These are phyloP conservation scores for Passalora sequoiae DNA, from an alignment of 2,329 filamentous ascomycete genomes.

Conservation along the genomic window DNA sequence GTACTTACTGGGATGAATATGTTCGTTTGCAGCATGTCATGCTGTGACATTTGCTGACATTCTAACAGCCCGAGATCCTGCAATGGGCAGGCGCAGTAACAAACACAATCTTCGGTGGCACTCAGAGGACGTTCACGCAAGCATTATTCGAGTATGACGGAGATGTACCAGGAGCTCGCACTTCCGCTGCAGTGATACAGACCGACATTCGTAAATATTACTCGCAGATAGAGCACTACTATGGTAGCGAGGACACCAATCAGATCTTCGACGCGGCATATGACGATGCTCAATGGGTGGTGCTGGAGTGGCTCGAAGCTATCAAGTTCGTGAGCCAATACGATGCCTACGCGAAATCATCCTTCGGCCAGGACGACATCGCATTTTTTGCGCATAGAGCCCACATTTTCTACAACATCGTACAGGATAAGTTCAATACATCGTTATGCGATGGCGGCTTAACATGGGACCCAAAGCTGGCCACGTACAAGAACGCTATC, in stretches of 20 bases:
- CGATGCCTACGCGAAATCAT: conserved; percentile 36
- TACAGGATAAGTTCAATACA: conserved; percentile 74
- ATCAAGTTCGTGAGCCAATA: conserved; percentile 32
- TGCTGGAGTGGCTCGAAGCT: conserved; percentile 33
- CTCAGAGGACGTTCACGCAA: conserved; percentile 20
- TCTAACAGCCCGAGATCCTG: conserved; percentile 20
- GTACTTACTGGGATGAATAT: conserved; percentile 24
- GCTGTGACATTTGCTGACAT: neutral
- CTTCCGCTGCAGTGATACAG: conserved; percentile 15
- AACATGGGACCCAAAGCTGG: conserved; percentile 77
- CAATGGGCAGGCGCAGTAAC: conserved; percentile 31
- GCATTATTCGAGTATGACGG: conserved; percentile 15
- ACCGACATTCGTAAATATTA: conserved; percentile 26
- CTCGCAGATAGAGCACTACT: conserved; percentile 27
- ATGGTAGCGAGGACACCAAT: conserved; percentile 25
- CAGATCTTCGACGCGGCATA: conserved; percentile 33
- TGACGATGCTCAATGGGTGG: conserved; percentile 35
- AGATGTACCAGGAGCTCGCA: conserved; percentile 10
- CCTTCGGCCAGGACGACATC: conserved; percentile 72
- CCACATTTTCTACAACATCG: conserved; percentile 81
- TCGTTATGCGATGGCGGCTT: conserved; percentile 80
- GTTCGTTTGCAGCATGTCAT: neutral
- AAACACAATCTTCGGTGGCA: conserved; percentile 24
- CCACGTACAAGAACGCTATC: conserved; percentile 92
- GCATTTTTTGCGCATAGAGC: conserved; percentile 76